Conservation (phyloP, 2,329 filamentous ascomycete species). For the Trichophyton mentagrophytes region DNA sequence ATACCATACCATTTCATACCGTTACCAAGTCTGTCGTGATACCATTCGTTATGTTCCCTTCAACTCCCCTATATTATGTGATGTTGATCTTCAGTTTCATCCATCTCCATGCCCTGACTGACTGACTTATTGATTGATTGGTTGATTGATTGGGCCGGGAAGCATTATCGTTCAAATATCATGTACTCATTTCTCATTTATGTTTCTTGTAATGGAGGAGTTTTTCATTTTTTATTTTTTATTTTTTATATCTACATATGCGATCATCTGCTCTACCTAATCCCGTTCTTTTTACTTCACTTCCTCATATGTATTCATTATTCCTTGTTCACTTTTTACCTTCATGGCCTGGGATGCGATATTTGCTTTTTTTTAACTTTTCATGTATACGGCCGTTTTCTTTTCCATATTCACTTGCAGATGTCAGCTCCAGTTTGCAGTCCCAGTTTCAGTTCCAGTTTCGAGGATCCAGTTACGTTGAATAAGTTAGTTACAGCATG, state of each 20-base stretch:
- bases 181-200: too few relatives aligned
- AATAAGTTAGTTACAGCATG: too few relatives aligned
- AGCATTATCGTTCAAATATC: neutral
- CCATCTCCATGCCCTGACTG: neutral
- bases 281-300: neutral
- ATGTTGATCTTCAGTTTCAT: neutral
- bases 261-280: neutral
- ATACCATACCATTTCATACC: neutral
- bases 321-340: too few relatives aligned
- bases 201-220: neutral
- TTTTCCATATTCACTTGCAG: too few relatives aligned
- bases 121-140: neutral
- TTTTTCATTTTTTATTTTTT: neutral
- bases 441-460: too few relatives aligned
- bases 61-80: neutral
- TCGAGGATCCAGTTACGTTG: too few relatives aligned
- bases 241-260: neutral
- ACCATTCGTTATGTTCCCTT: neutral
- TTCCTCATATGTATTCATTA: too few relatives aligned
- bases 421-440: too few relatives aligned
- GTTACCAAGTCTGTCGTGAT: neutral
- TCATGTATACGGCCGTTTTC: too few relatives aligned
- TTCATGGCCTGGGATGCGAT: too few relatives aligned
- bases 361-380: too few relatives aligned
- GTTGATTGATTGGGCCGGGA: neutral